Evolutionary conservation across 345 rosid genomes (phyloP), one percentile per base, ranked within the genome.

Genomic region (Hibiscus tridactylites): DNA sequence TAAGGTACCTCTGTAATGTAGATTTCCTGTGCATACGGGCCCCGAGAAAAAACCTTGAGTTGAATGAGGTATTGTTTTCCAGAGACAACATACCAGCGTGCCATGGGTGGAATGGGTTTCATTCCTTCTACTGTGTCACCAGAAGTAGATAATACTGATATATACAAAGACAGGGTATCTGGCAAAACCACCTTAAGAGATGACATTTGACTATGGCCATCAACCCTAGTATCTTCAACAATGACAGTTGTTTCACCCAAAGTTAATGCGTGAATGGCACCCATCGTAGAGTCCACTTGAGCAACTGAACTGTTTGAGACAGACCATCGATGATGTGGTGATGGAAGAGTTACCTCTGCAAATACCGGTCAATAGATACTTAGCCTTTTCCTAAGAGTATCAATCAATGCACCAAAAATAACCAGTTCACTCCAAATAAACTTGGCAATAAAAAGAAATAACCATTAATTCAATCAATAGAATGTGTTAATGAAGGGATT

Each of bases 221-320:
- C 86, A 73, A 94, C 94, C 73, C 98, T 86, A 42, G 86, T 91
- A 83, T 94, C 98, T 85, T 91, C 88, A 62, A 91, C 91, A 81
- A 83, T 80, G 65, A 91, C 78, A 77, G 88, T 74, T 68, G 97
- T 86, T 80, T 74, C 81, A 67, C 98, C 98, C 76, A 94, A 81
- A 75, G 79, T 84, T 74, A 84, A 10, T 39, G 95, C 91, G 74
- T 72, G 84, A 77, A 86, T 78, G 71, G 81, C 77, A 57, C 95
- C 98, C 71, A 74, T 68, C 75, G 60, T 71, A 75, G 86, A 61
- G 76, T 90, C 91, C 77, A 91, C 93, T 80, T 77, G 85, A 75
- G 90, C 92, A 75, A 94, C 89, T 11, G 91, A 84, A 29, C 86
- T 65, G 83, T 90, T 91, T 70, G 79, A 78, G 77, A 81, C 84